Evolutionary conservation across 345 rosid genomes (phyloP), one percentile per base, ranked within the genome.

Genomic region (Noccaea caerulescens): DNA sequence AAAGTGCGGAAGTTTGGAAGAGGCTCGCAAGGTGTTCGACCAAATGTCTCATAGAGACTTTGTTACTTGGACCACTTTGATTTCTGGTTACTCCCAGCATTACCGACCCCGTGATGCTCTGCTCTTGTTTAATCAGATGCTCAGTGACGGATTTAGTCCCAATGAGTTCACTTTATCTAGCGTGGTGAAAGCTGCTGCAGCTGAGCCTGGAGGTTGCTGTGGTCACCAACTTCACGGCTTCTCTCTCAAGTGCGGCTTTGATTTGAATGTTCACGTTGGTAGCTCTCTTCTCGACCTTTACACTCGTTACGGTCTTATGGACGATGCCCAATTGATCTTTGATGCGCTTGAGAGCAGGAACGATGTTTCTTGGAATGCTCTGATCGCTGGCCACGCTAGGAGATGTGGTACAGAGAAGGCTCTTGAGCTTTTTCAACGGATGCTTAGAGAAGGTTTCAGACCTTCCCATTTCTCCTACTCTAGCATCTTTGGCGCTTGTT

Each of bases 331-430:
- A 38, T 45, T 73, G 36, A 70, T 84, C 6, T 83, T 88, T 76
- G 74, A 80, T 66, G 67, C 45, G 33, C 61, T 86, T 58, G 79
- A 59, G 60, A 73, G 76, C 60, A 86, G 76, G 76, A 88, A 84
- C 54, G 87, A 83, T 52, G 91, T 88, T 45, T 86, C 94, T 58
- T 86, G 88, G 89, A 88, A 83, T 82, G 85, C 89, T 34, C 37
- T 88, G 69, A 86, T 88, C 13, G 90, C 85, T 53, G 91, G 86
- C 0, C 69, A 84, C 67, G 85, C 88, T 42, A 82, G 87, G 80
- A 80, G 81, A 42, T 77, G 84, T 13, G 82, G 80, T 12, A 80
- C 82, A 10, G 91, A 82, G 47, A 44, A 73, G 12, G 86, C 87
- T 71, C 79, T 86, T 65, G 36, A 14, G 56, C 71, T 81, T 41